Evolutionary conservation across 192 early-diverging fungal species (phyloP).

Genomic region (Podila horticola): DNA sequence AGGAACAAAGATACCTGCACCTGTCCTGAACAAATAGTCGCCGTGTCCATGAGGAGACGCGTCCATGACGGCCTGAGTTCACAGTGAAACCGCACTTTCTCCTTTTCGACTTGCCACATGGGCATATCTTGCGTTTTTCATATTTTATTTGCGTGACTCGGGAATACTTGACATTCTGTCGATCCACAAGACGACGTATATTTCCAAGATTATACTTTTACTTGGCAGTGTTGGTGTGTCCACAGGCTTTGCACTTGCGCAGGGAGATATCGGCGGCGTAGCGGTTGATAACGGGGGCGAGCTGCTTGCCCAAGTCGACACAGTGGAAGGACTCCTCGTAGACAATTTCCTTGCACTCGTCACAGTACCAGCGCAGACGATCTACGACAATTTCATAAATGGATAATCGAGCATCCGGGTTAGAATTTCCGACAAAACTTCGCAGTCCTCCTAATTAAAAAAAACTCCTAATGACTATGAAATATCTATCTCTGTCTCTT

Average conservation of each 20-base stretch:
- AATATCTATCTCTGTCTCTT: too few species aligned
- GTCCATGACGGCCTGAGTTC: too few species aligned
- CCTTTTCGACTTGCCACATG: too few species aligned
- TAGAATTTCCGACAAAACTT: background rate
- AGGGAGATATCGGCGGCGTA: constrained; percentile 73
- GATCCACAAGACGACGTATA: background rate
- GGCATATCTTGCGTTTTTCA: too few species aligned
- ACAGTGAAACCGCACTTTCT: too few species aligned
- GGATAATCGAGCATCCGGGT: background rate
- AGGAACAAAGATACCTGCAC: too few species aligned
- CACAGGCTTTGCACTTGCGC: constrained; percentile 83
- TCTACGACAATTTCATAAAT: constrained; percentile 61
- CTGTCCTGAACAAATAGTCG: too few species aligned
- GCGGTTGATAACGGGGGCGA: constrained; percentile 92
- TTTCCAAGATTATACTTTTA: constrained; percentile 9
- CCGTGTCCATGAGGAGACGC: too few species aligned
- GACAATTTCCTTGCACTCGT: constrained; percentile 81
- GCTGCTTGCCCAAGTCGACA: constrained; percentile 85
- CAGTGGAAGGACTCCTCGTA: constrained; percentile 94
- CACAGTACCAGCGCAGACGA: constrained; percentile 95
- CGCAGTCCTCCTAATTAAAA: too few species aligned
- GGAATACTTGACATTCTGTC: too few species aligned
- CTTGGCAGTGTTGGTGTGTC: constrained; percentile 67
- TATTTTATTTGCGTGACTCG: too few species aligned
- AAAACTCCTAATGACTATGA: too few species aligned